A percentile compares a stretch with the other conserved stretches of the same genome.
These are phyloP conservation scores for Chlamydomonas eustigma DNA, from an alignment of 139 green algal species.

Conservation along the genomic window DNA sequence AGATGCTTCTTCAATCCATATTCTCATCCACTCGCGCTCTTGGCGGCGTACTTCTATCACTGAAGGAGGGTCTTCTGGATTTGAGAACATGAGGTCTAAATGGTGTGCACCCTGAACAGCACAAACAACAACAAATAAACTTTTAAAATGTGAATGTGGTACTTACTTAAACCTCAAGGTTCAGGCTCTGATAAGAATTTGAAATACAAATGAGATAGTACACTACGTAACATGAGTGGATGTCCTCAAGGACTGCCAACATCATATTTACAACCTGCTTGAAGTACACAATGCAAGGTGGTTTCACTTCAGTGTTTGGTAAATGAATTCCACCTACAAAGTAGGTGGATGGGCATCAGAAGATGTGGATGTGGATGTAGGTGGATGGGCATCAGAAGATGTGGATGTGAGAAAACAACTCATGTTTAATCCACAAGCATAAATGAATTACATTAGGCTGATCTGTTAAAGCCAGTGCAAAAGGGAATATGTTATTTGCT, in stretches of 20 bases:
- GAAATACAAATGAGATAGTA: background rate
- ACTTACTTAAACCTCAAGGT: background rate
- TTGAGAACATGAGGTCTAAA: constrained; percentile 62
- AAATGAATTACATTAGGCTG: too few species aligned
- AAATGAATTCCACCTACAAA: too few species aligned
- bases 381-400: too few species aligned
- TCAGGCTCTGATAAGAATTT: background rate
- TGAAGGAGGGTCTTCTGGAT: constrained; percentile 46
- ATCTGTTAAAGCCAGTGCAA: too few species aligned
- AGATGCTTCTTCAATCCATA: constrained; percentile 28
- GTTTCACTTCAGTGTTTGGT: too few species aligned
- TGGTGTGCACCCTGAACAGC: constrained; percentile 53
- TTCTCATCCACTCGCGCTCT: constrained; percentile 37
- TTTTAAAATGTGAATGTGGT: background rate
- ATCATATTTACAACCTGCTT: background rate
- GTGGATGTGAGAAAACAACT: too few species aligned
- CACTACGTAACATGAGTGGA: too few species aligned
- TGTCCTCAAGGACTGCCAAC: background rate
- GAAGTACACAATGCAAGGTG: too few species aligned
- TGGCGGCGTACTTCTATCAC: constrained; percentile 39
- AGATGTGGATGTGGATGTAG: too few species aligned
- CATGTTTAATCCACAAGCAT: too few species aligned
- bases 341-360: too few species aligned
- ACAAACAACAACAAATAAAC: background rate
- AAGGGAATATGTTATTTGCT: too few species aligned